Evolutionary conservation across 2,329 filamentous ascomycete genomes (phyloP), one percentile per base, ranked within the genome.

Genomic region (Monosporascus sp.): DNA sequence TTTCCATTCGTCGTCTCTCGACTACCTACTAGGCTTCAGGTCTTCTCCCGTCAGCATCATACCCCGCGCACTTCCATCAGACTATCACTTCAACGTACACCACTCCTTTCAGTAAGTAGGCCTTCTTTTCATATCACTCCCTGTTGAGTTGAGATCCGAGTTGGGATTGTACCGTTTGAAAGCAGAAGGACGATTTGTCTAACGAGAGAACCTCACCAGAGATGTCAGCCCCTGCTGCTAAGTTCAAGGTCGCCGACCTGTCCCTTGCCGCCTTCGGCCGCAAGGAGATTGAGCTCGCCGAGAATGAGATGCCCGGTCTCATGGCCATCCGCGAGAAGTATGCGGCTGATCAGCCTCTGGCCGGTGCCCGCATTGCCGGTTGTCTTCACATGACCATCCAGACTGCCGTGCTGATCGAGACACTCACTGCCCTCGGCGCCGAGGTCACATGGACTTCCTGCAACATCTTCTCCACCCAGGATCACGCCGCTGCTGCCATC

Each of bases 321-420:
- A 96, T 99, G 89, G 84, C 89, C 70, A 97, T 92, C 70, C 88
- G 94, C 72, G 73, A 76, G 70, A 96, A 96, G 83, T 99, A 97
- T 75, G 89, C 89, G 66, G 75, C 75, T 58, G 93, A 96, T 78
- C 93, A 97, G 84, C 94, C 94, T 67, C 84, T 99, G 69, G 87
- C 87, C 72, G 92, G 93, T 73, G 90, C 92, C 74, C 88, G 93
- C 70, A 97, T 99, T 75, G 94, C 94, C 67, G 94, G 94, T 72
- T 97, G 94, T 79, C 82, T 97, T 74, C 92, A 97, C 87, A 97
- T 96, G 93, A 97, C 94, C 74, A 97, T 99, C 79, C 94, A 99
- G 83, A 99, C 94, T 62, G 94, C 94, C 67, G 94, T 99, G 71
- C 87, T 99, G 69, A 99, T 99, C 76, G 94, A 99, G 87, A 99